Evolutionary conservation across 805 yeast species (phyloP), one percentile per base, ranked within the genome.

Genomic region (Hanseniaspora lindneri): DNA sequence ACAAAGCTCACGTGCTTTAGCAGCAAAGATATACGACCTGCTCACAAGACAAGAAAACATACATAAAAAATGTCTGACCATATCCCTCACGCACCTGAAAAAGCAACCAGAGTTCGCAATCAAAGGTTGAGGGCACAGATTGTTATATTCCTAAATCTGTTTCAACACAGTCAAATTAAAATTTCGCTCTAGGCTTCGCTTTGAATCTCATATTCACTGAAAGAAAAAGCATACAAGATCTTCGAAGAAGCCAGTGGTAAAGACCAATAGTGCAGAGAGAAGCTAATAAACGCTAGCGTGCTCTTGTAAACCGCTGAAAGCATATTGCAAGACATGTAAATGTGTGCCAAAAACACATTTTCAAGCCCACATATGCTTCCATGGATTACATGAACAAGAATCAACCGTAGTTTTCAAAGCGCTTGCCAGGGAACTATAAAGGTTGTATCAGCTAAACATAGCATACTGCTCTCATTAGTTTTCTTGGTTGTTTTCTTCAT

Each of bases 201-300:
- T 68, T 68, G 72, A 68, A 67, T 66, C 67, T 62, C 55, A 60
- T 61, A 55, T 59, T 68, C 68, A 68, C 63, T 52, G 62, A 58
- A 56, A 48, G 54, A 53, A 53, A 58, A 62, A 62, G 62, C 56
- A 54, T 56, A 63, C 52, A 34, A 66, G 65, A 67, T 67, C 72
- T 68, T 68, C 72, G 72, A 68, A 66, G 71, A 67, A 62, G 71
- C 66, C 70, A 55, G 33, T 10, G 3, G 27, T 19, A 4, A 40
- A 19, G 4, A 13, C 8, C 4, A 17, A 27, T 8, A 30, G 34
- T 30, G 6, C 17, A 30, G n/a, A 30, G n/a, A 11, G n/a, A 6
- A 6, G 10, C n/a, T 27, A 27, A 27, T 27, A 8, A 27, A 11
- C 8, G 11, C 8, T 8, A 9, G 8, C 29, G 11, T 27, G 29